Percentiles rank a stretch among this genome's conserved stretches.
Evolutionary conservation across 2,329 filamentous ascomycete species (phyloP).

Genomic region (Stachybotrys elegans): DNA sequence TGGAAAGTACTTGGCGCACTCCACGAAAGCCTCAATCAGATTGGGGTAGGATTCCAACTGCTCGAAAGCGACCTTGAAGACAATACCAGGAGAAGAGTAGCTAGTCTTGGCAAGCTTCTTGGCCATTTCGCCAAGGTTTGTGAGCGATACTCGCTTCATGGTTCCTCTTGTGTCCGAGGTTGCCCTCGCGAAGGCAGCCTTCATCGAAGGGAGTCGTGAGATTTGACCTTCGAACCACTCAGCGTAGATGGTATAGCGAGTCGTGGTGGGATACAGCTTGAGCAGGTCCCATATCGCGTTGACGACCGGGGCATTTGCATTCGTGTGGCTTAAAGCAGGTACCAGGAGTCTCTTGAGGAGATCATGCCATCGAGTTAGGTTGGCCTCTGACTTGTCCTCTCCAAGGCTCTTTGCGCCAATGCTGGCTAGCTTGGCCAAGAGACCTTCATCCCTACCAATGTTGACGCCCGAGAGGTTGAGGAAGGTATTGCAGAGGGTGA

Average conservation of each 20-base stretch:
- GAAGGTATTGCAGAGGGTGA: slow-evolving; percentile 78
- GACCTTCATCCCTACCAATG: slow-evolving; percentile 75
- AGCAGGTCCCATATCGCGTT: slow-evolving; percentile 85
- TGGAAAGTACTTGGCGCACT: slow-evolving; percentile 92
- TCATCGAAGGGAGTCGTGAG: slow-evolving; percentile 73
- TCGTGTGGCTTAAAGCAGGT: slow-evolving; percentile 81
- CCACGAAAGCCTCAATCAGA: slow-evolving; percentile 88
- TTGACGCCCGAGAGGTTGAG: slow-evolving; percentile 83
- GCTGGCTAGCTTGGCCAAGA: slow-evolving; percentile 77
- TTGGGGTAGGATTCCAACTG: slow-evolving; percentile 95
- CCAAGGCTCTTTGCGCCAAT: slow-evolving; percentile 75
- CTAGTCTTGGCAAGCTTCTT: slow-evolving; percentile 88
- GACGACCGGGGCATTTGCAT: slow-evolving; percentile 75
- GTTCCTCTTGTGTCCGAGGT: slow-evolving; percentile 76
- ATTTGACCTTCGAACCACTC: slow-evolving; percentile 85
- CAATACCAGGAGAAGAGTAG: slow-evolving; percentile 81
- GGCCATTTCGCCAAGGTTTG: slow-evolving; percentile 81
- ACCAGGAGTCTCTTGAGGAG: slow-evolving; percentile 80
- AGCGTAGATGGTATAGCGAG: slow-evolving; percentile 82
- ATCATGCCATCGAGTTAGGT: slow-evolving; percentile 75
- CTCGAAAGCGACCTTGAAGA: slow-evolving; percentile 82
- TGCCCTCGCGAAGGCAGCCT: slow-evolving; percentile 70
- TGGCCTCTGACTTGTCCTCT: slow-evolving; percentile 64
- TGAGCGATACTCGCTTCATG: slow-evolving; percentile 84
- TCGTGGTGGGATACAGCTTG: slow-evolving; percentile 68